Base-by-base conservation (phyloP, 208 protist species). In the Endotrypanum monterogeii region DNA sequence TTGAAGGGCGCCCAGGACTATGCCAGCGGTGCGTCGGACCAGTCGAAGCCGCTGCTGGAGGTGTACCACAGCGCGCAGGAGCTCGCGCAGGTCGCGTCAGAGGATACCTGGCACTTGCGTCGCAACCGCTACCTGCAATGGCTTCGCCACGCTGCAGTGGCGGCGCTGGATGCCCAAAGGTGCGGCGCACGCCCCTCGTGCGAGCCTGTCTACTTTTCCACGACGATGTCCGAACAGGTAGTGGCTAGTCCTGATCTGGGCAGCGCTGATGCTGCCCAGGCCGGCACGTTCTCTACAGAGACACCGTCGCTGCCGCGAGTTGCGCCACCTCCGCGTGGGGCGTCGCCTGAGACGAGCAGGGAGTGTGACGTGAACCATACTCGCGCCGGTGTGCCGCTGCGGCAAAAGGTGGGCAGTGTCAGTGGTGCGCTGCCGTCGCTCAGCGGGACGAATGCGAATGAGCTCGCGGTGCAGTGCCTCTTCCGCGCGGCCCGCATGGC, bases 91-190 rank as follows among this genome's bases (percentile, higher is more conserved):
- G 30, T 58, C 9, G 69, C 60, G 11, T 30, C 63, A 1, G 76
- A 54, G 46, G 76, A 75, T n/a, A 62, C 70, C 28, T 80, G 76
- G 76, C 48, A 75, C 6, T 51, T 73, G 39, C 76, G 76, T 7
- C 46, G 48, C 39, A 58, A 61, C 28, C 76, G 76, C 25, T 76
- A 80, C 56, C 23, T 76, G 52, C 70, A 76, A 55, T 75, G 76
- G 69, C 70, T 76, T 20, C 62, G 70, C 25, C 74, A 76, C 32
- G 76, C 48, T 14, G 70, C 70, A 4, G n/a, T 25, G 30, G 44
- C 25, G 7, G 41, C 55, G 52, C 55, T 16, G 37, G 68, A 73
- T 8, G 30, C 2, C 23, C 11, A 35, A 2, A 1, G n/a, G 18
- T 16, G 1, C 16, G 4, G 39, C 30, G 16, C 0, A 2, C 16